Conservation (phyloP, 257 asterid genomes). For the Misopates orontium region DNA sequence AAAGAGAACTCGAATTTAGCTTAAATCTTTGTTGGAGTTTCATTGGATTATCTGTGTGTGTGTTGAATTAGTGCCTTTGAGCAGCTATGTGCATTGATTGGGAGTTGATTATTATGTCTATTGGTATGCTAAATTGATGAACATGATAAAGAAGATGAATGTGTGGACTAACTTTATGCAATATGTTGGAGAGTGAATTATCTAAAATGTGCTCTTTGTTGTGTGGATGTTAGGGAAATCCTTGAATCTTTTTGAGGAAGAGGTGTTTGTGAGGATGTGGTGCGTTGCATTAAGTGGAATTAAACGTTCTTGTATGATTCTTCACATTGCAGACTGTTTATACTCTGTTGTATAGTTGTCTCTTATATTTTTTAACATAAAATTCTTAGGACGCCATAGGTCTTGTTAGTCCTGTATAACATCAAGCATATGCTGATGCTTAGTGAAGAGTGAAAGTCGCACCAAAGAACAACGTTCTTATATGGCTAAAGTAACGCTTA, state of each 20-base stretch:
- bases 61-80: background rate
- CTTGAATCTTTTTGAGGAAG: background rate
- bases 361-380: too few relatives aligned
- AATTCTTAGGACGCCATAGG: too few relatives aligned
- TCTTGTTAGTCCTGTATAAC: too few relatives aligned
- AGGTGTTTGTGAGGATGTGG: slow-evolving; percentile 11
- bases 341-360: background rate
- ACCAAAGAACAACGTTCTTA: too few relatives aligned
- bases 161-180: background rate
- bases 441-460: too few relatives aligned
- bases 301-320: background rate
- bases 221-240: background rate
- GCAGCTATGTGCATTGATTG: too few relatives aligned
- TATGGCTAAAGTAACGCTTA: too few relatives aligned
- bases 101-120: background rate
- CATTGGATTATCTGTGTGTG: too few relatives aligned
- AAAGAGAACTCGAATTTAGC: too few relatives aligned
- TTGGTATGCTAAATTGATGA: background rate
- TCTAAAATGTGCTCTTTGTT: background rate
- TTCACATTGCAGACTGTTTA: background rate
- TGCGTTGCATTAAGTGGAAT: background rate
- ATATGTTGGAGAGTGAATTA: background rate
- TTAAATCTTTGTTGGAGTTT: too few relatives aligned
- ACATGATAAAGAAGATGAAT: slow-evolving; percentile 13
- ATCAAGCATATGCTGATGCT: too few relatives aligned